Evolutionary conservation across 768 basidiomycete species (phyloP), one percentile per base, ranked within the genome.

Genomic region (Mycena olivaceomarginata): DNA sequence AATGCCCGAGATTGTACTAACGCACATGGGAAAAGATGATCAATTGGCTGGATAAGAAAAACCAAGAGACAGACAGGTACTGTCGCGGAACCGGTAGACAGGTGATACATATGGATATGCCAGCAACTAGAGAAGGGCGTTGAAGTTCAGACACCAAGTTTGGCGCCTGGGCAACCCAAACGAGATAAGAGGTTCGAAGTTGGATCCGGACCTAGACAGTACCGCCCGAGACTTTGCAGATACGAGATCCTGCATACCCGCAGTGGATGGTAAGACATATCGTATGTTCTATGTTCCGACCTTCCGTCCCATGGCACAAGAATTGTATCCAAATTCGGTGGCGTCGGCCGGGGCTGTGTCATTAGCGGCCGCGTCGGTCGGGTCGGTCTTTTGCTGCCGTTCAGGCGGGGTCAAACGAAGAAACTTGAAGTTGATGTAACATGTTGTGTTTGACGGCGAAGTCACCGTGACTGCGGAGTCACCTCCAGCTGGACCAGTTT

Each of bases 391-490:
- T 51, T 18, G 18, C 5, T 22, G 12, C 11, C 16, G 20, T n/a
- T n/a, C n/a, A 41, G 31, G 31, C 31, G 62, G 62, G 10, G 43
- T 65, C 63, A 65, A 37, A 39, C 16, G 8, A 25, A 59, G 15
- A 45, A 45, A 65, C n/a, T n/a, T 37, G 8, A 45, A 65, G 11
- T n/a, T 37, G 8, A 40, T 45, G 43, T 15, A 57, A 57, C 22
- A 37, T 37, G 40, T 62, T 20, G 4, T 13, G 62, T 43, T 43
- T 64, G 40, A 22, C 41, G 53, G 56, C 56, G 56, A 45, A 65
- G 45, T 18, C 20, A 45, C 48, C 46, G 25, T 18, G 31, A 56
- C 68, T 69, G 53, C 56, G 68, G 40, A 68, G 41, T 25, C 25
- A 31, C 11, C 12, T 8, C 25, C 56, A 46, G 22, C 31, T 31